Conservation (phyloP, 2,329 filamentous ascomycete species). For the Claviceps paspali region DNA sequence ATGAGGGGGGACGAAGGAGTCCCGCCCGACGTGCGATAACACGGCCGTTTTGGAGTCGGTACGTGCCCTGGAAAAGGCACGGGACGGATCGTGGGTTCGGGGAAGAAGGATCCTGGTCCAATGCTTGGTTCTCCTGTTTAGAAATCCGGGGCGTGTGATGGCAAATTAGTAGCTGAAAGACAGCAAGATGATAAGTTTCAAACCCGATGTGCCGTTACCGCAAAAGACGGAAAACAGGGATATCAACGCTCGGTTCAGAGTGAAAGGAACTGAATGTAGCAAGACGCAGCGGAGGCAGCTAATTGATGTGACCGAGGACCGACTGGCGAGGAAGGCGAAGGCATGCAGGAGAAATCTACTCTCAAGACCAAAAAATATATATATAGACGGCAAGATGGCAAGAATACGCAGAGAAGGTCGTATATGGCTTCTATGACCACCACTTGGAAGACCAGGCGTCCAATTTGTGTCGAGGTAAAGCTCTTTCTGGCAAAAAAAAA, state of each 20-base stretch:
- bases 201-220: no score
- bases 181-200: background rate
- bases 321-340: background rate
- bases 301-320: background rate
- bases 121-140: background rate
- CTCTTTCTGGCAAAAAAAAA: background rate
- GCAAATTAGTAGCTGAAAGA: background rate
- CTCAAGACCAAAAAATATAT: no score
- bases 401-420: background rate
- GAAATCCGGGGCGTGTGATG: background rate
- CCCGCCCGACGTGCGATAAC: conserved; percentile 61
- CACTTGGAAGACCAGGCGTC: background rate
- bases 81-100: conserved; percentile 9
- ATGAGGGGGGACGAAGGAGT: conserved; percentile 76
- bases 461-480: background rate
- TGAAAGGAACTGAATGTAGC: background rate
- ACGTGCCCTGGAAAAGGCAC: conserved; percentile 39
- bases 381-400: background rate
- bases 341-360: background rate
- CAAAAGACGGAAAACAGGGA: background rate
- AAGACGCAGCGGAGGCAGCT: background rate
- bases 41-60: conserved; percentile 65
- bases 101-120: background rate
- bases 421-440: background rate
- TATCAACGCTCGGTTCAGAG: background rate